Evolutionary conservation across 176 grass and related monocot species (phyloP).

Genomic region (Saccharum spontaneum): DNA sequence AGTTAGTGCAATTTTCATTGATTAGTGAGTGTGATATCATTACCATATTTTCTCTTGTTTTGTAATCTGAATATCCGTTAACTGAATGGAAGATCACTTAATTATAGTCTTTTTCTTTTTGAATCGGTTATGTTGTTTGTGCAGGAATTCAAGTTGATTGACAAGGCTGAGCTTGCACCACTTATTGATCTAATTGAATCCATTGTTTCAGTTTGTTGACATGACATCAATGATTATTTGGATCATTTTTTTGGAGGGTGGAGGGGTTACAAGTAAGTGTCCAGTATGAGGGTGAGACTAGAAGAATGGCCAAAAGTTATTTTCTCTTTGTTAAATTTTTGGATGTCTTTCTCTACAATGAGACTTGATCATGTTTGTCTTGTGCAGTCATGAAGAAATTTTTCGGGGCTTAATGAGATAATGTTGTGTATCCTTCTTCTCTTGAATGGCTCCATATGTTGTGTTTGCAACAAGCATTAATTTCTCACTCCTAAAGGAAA

Average conservation of each 20-base stretch:
- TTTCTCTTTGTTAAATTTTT: not conserved
- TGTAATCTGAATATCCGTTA: not conserved
- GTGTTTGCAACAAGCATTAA: not conserved
- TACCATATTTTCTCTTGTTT: not conserved
- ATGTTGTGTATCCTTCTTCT: not conserved
- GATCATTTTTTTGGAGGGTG: not conserved
- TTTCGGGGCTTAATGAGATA: not conserved
- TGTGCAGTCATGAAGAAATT: not conserved
- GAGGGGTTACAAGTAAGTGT: not conserved
- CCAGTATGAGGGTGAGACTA: not conserved
- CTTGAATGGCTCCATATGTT: not conserved
- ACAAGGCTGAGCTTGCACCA: conserved; percentile 84
- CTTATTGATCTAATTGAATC: conserved; percentile 93
- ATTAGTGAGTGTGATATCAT: not conserved
- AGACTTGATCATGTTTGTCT: not conserved
- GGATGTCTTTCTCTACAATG: not conserved
- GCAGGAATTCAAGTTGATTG: conserved; percentile 92
- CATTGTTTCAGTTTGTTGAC: conserved; percentile 68
- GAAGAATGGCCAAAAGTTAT: not conserved
- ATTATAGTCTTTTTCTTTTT: not conserved
- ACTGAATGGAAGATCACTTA: not conserved
- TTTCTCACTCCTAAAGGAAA: not conserved
- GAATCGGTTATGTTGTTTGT: not conserved
- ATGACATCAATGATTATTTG: not conserved
- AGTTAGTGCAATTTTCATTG: not conserved